Evolutionary conservation across 108 stramenopile genomes (phyloP), one percentile per base, ranked within the genome.

Genomic region (Phaeodactylum tricornutum): DNA sequence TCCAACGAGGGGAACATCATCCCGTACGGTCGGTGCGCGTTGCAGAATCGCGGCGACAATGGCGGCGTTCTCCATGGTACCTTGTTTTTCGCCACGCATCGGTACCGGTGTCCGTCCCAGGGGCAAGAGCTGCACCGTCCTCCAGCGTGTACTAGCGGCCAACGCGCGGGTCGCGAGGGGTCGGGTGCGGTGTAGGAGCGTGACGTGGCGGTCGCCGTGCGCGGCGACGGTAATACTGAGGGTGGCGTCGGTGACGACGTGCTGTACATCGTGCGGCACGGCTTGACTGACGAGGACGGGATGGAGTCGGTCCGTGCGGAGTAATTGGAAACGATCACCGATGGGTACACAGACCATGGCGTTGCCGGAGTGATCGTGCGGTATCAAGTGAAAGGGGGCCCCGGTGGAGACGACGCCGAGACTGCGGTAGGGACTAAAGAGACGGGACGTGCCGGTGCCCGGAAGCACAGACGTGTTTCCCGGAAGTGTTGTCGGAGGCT

Each of bases 311-410:
- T 81, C 78, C 30, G 75, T 65, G 44, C 74, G 72, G 38, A 81
- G 16, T 28, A 84, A 74, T 38, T 82, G 82, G 60, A 89, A 84
- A 28, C 82, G 68, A 51, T 89, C 82, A 20, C 76, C 77, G 50
- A 84, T 61, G 14, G 82, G 68, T 11, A 81, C 56, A 28, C 75
- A 71, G 4, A 79, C 43, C 50, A 84, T 74, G 7, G 84, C 58
- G 24, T 59, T 61, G 8, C 67, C 58, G 0, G 75, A 71, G 25
- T 61, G 66, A 24, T 66, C 65, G 25, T 75, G 72, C 8, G 69
- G 71, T 17, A 77, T 40, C 21, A 87, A 50, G 50, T 74, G 61
- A 43, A 80, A 87, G 27, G 76, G 67, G 48, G 39, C 53, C 40
- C 69, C 63, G 36, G 45, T 71, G 23, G 53, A 61, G 32, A 72